Evolutionary conservation across 768 basidiomycete genomes (phyloP), one percentile per base, ranked within the genome.

Genomic region (Trametes elegans): DNA sequence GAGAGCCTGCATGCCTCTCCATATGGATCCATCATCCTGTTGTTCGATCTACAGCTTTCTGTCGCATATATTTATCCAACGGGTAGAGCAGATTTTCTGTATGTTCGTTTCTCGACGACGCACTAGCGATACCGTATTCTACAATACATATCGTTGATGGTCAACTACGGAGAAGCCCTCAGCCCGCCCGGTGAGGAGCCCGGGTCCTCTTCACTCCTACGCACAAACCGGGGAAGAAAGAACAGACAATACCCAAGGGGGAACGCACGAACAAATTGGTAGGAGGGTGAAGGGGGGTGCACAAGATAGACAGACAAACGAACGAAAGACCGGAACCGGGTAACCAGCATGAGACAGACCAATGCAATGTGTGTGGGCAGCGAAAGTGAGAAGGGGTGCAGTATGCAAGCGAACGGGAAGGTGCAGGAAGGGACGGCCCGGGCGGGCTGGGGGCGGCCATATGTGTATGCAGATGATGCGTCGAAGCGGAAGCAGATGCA

Each of bases 361-460:
- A 9, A 8, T 35, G 51, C 34, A 42, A 43, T 45, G 43, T 10
- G 3, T 45, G 21, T 14, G 41, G 18, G 19, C 18, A 6, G 8
- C 28, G 44, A 18, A 6, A 24, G 18, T 28, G 29, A 14, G 19
- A 16, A 34, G 23, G 3, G 43, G 29, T 28, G 23, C 13, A n/a
- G 21, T 50, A 35, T 47, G 53, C 53, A 54, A 54, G 38, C 45
- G 45, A 54, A 54, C 48, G 53, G 36, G 43, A 54, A 54, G 35
- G 51, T 10, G 24, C 35, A 45, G 26, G 51, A 44, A 45, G 5
- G 51, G 35, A 27, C 42, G 38, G 18, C 5, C 23, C 34, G 32
- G 48, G 36, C 48, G 48, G 24, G 48, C 34, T 21, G 36, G 48
- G 36, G 49, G 7, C 39, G 36, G 14, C 3, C n/a, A n/a, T 27